Evolutionary conservation across 352 stramenopile genomes (phyloP).

Genomic region (Plasmopara muralis): DNA sequence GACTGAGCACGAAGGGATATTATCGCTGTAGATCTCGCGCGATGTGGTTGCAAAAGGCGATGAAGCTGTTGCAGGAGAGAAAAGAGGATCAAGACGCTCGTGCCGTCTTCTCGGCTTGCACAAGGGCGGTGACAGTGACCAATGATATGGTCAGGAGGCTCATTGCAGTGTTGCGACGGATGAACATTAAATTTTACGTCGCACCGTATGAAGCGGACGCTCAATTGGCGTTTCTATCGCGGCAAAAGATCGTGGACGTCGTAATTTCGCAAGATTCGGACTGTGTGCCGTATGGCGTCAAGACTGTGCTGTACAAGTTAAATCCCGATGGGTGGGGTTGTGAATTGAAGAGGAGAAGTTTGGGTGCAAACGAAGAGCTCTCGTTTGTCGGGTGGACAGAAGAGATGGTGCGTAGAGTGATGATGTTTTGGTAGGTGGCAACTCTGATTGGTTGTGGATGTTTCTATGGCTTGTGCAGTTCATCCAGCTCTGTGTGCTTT

Average conservation of each 20-base stretch:
- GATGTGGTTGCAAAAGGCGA: conserved; percentile 40
- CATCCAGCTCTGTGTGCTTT: conserved; percentile 77
- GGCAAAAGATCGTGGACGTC: conserved; percentile 82
- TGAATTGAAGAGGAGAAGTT: conserved; percentile 77
- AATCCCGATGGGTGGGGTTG: conserved; percentile 78
- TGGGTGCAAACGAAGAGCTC: conserved; percentile 75
- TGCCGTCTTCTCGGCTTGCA: conserved; percentile 27
- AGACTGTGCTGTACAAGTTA: conserved; percentile 91
- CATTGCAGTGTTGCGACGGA: conserved; percentile 46
- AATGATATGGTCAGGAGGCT: conserved; percentile 74
- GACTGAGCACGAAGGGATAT: not conserved
- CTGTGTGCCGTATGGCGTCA: conserved; percentile 91
- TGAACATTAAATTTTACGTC: conserved; percentile 89
- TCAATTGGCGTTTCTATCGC: conserved; percentile 93
- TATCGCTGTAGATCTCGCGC: conserved; percentile 23
- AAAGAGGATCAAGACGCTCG: conserved; percentile 18
- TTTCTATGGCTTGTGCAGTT: conserved; percentile 35
- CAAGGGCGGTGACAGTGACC: conserved; percentile 53
- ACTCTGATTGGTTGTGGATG: not conserved
- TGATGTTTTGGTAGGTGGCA: not conserved
- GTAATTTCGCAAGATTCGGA: conserved; percentile 97
- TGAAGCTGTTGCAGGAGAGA: conserved; percentile 20
- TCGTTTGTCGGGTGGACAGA: conserved; percentile 82
- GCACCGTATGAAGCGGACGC: conserved; percentile 96
- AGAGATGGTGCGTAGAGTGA: conserved; percentile 55